Evolutionary conservation across 768 basidiomycete genomes (phyloP), one percentile per base, ranked within the genome.

Genomic region (Tulasnella sp.): DNA sequence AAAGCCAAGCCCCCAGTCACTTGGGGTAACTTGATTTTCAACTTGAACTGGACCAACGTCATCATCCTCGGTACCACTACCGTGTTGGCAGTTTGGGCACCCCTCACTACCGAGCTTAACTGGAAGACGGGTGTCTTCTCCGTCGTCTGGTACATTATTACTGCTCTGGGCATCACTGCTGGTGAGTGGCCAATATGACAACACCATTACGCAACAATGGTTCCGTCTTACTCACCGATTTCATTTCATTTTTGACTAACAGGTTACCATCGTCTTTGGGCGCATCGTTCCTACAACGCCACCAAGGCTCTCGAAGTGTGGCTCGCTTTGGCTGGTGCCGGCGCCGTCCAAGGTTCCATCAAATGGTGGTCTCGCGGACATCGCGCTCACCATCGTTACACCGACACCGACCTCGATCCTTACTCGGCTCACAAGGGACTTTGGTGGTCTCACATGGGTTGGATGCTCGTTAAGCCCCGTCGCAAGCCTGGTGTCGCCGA

Each of bases 311-410:
- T 98, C 14, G 90, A 98, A 79, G 97, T 94, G 78, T 81, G 86
- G 75, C 87, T 98, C 64, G 92, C 95, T 32, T 77, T 91, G 22
- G 85, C 88, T 11, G 97, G 96, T 66, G 89, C 94, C 1, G 96
- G 97, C 64, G 95, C 96, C 5, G 90, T 96, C 63, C 87, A 99
- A 78, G 96, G 96, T 9, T 97, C 95, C 26, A 96, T 99, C 83
- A 91, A 93, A 80, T 98, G 97, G 97, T 98, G 97, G 97, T 90
- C 90, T 26, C 88, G 97, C 68, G 95, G 95, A 64, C 97, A 99
- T 84, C 92, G 96, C 74, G 96, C 96, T 3, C 95, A 97, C 80
- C 95, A 97, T 79, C 87, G 95, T 52, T 96, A 97, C 83, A 98
- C 95, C 76, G 95, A 96, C 81, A 98, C 95, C 77, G 92, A 94